Evolutionary conservation across 2,329 filamentous ascomycete species (phyloP), one percentile per base, ranked within the genome.

Genomic region (Aspergillus sclerotialis): DNA sequence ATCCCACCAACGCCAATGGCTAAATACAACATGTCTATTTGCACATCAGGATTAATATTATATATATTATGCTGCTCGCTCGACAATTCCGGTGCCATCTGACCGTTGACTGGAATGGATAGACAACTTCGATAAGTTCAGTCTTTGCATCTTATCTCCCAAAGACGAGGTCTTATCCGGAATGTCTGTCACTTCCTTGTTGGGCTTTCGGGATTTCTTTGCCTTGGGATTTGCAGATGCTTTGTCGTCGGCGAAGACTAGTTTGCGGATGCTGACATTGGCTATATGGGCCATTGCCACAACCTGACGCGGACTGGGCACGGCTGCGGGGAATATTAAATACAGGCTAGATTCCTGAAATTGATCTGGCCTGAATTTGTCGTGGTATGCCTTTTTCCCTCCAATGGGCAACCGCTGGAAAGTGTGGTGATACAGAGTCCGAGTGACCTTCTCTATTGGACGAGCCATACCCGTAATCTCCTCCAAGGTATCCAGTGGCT

Each of bases 351-450:
- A 51, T 7, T 57, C 56, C 24, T 59, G 50, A 1, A 24, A 27
- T 3, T 48, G 33, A 28, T 65, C 61, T 0, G 63, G 60, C 1
- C 47, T 47, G 36, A 61, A 64, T 31, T 63, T 64, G 32, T 65
- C 61, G 38, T 61, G 50, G 31, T 63, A 64, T 0, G 51, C 55
- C 38, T 62, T 63, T 45, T 65, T 65, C 0, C 63, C 63, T 1
- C 41, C 43, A 2, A 65, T 51, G 0, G 57, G 56, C 2, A 65
- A 41, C 9, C 53, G 46, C 5, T 43, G 45, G 32, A 60, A 64
- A 0, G 55, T 49, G 28, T 48, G 53, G 0, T 42, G 43, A 38
- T 65, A 58, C 12, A 58, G 30, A 1, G 47, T 43, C 3, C 56
- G 40, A 3, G 59, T 56, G 2, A 65, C 28, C 2, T 42, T 42